Evolutionary conservation across 495 filamentous ascomycete species (phyloP), one percentile per base, ranked within the genome.

Genomic region (Extremus antarcticus): DNA sequence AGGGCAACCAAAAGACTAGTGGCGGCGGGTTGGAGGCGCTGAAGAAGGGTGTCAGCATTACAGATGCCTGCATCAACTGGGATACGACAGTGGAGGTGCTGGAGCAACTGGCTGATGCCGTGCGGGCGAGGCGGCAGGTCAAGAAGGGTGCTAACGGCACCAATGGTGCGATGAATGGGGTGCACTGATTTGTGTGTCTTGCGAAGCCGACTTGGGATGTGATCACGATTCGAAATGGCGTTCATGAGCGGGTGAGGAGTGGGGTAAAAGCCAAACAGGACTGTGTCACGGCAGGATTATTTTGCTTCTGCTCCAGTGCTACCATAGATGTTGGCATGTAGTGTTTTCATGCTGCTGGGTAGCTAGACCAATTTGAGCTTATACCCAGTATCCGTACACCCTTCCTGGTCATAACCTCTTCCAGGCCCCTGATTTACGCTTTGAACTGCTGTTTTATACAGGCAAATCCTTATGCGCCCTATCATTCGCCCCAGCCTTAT

Each of bases 31-130:
- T 84, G 10, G 68, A 78, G 0, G 86, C 71, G 25, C 74, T 98
- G 39, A 86, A 88, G 74, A 89, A 88, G 74, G 92, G 92, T 64
- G 88, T 98, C 60, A 89, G 84, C 70, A 97, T 98, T 70, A 98
- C 92, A 1, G 92, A 98, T 68, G 92, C 94, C 43, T 98, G 92
- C 72, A 94, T 98, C 63, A 76, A 89, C 74, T 98, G 92, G 92
- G 86, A 94, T 40, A 76, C 73, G 38, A 98, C 92, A 0, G 84
- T 94, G 47, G 74, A 80, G 2, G 86, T 92, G 1, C 77, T 98
- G n/a, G 83, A 94, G 60, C 78, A 86, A 62, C 78, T 98, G 3
- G 94, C 92, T 10, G 83, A 83, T 22, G 86, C 86, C n/a, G 85
- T 96, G 39, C 79, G 82, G 32, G 83, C 80, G 25, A 78, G 92